Base-by-base conservation (phyloP, 2,329 filamentous ascomycete species). In the Paraconiothyrium sp. region DNA sequence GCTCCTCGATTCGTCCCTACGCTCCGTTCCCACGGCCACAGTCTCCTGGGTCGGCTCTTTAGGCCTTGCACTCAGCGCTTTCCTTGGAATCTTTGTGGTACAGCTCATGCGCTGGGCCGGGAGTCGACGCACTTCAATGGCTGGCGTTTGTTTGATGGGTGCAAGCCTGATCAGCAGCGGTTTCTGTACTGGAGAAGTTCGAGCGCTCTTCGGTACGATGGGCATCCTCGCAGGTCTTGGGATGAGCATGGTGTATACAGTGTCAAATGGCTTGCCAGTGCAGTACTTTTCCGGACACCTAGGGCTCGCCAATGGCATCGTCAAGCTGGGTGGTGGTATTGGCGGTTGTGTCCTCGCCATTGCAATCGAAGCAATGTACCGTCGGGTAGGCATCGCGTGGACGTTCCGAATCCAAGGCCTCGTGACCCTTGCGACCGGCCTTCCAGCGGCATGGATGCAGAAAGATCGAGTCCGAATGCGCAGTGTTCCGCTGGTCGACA, bases 1-100 rank as follows among this genome's bases (percentile, higher is more conserved):
- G 0, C 80, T 90, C 1, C 82, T 88, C 3, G 75, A 83, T 37
- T 75, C 82, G 10, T 78, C 79, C 0, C 74, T 88, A 0, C 81
- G 81, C 0, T n/a, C 63, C 20, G 65, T 66, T 0, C 80, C 81
- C 0, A 79, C 86, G 0, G 83, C 83, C 0, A 86, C 84, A 0
- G 77, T 90, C 24, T 84, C 86, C 1, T 90, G 88, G 63, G 84
- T 89, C 2, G 87, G 87, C 1, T 85, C 84, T 0, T 67, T 89
- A 13, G 79, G 81, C 9, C 77, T 84, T 1, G 81, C 84, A 0
- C 80, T 83, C 58, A 83, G 86, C 37, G 84, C 84, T 0, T 79
- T 83, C 0, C 78, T 86, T 55, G 87, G 84, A 0, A 79, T 89
- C 5, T 64, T 84, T 8, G 85, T 85, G 64, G 83, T 84, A 0